Evolutionary conservation across 2,329 filamentous ascomycete species (phyloP), one percentile per base, ranked within the genome.

Genomic region (Fusarium tuaranense): DNA sequence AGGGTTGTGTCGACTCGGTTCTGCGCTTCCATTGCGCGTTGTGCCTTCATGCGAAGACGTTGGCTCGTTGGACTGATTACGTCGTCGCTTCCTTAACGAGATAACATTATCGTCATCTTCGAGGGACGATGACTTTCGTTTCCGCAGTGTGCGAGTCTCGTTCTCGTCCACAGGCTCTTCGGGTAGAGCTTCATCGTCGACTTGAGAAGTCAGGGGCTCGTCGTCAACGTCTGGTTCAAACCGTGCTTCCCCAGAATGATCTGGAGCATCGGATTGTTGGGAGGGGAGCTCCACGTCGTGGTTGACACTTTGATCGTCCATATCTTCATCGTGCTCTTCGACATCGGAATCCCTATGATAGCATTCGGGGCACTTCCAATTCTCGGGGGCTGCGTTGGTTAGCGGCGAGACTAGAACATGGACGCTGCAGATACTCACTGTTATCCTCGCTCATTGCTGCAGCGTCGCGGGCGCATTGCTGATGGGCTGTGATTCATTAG

Each of bases 401-500:
- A 79, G 74, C 12, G 38, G 16, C 34, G 20, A 41, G 9, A 14
- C 7, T 27, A 36, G n/a, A 39, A 12, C 30, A 48, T 8, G 5
- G 4, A 18, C 7, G 22, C 12, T 8, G n/a, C 9, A 16, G 9
- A 3, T 7, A 75, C 81, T 67, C 69, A 84, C 82, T 73, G 27
- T 83, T 83, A 25, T 78, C 69, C 58, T 80, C 79, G 27, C 76
- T 83, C 78, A 84, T 78, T 14, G 82, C 81, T 20, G 78, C 82
- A 84, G 91, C 90, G 81, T 93, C 90, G 80, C 93, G 91, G 68
- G 95, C 95, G 84, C 96, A 98, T 88, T 97, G 93, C 82, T 93
- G 92, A 86, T 98, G 96, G 80, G 95, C 96, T 98, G 86, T 81
- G 86, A 79, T 83, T 68, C 73, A 81, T 89, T 78, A 88, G 84